phyloP scores from a whole-genome alignment of 139 green algal genomes.

The Chlamydomonas incerta region DNA sequence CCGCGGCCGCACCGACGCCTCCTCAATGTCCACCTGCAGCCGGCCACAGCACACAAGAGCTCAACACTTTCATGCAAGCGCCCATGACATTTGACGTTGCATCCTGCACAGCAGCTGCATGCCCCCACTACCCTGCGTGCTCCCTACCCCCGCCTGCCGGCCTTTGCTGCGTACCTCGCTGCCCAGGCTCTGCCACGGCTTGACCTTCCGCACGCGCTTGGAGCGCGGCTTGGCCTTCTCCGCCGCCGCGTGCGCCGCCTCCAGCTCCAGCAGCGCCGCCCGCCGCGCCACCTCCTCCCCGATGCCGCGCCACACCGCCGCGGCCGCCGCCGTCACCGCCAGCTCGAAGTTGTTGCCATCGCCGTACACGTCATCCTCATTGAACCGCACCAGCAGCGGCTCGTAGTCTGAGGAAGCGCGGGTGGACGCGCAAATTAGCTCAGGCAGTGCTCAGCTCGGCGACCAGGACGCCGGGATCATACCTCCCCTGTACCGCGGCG shows the following conservation, averaged over 20 bases:
- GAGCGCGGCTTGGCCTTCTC: constrained; percentile 54
- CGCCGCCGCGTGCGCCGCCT: constrained; percentile 41
- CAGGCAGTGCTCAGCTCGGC: no score
- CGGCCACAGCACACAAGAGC: no score
- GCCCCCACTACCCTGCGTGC: background rate
- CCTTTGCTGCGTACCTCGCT: constrained; percentile 45
- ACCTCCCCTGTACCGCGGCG: no score
- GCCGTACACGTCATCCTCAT: constrained; percentile 83
- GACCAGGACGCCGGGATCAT: no score
- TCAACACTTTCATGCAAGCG: no score
- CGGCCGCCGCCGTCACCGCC: constrained; percentile 17
- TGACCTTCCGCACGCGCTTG: constrained; percentile 48
- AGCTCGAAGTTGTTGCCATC: constrained; percentile 90
- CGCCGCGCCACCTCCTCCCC: constrained; percentile 40
- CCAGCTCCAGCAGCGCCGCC: constrained; percentile 38
- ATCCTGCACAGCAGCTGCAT: background rate
- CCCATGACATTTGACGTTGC: no score
- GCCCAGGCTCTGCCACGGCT: constrained; percentile 55
- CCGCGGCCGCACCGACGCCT: constrained; percentile 46
- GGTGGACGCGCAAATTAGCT: no score
- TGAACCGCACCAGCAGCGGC: constrained; percentile 68
- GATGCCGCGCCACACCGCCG: constrained; percentile 43
- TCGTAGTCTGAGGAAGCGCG: constrained; percentile 64
- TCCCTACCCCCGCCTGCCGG: background rate
- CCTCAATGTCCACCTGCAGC: constrained; percentile 68